Conservation (phyloP, 2,329 filamentous ascomycete species). For the Aspergillus sojae region DNA sequence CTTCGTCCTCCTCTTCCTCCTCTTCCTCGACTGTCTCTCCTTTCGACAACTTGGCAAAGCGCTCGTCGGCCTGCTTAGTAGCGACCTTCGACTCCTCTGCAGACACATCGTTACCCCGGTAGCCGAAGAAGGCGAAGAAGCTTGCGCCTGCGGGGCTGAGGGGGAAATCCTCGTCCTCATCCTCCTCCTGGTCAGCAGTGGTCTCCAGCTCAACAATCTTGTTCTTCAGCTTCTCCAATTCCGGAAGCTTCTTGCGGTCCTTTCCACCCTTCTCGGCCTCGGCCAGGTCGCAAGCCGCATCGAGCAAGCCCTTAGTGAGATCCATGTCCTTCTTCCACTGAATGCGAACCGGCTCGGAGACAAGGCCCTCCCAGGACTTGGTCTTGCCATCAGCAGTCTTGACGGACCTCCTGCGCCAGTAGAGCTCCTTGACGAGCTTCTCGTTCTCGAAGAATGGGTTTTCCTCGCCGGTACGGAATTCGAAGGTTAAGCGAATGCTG, state of each 20-base stretch:
- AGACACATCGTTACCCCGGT: slow-evolving; percentile 68
- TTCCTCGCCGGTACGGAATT: slow-evolving; percentile 62
- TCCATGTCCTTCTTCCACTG: slow-evolving; percentile 87
- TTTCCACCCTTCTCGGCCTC: slow-evolving; percentile 60
- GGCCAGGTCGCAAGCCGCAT: slow-evolving; percentile 70
- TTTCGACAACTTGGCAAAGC: slow-evolving; percentile 51
- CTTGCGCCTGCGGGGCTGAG: slow-evolving; percentile 68
- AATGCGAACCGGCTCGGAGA: slow-evolving; percentile 87
- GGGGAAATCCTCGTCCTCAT: slow-evolving; percentile 41
- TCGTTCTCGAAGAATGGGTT: slow-evolving; percentile 83
- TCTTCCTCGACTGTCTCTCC: slow-evolving; percentile 55
- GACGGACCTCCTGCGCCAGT: slow-evolving; percentile 66
- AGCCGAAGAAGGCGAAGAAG: slow-evolving; percentile 92
- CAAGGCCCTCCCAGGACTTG: slow-evolving; percentile 72
- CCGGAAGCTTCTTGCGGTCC: slow-evolving; percentile 54
- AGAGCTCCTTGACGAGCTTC: slow-evolving; percentile 88
- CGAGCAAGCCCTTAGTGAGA: slow-evolving; percentile 76
- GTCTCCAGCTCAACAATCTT: slow-evolving; percentile 49
- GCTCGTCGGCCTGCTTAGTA: slow-evolving; percentile 62
- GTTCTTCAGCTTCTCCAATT: slow-evolving; percentile 57
- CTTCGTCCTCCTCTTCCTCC: slow-evolving; percentile 48
- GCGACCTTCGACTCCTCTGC: slow-evolving; percentile 71
- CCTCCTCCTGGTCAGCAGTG: slow-evolving; percentile 34
- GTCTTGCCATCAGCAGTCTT: slow-evolving; percentile 44
- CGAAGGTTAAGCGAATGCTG: slow-evolving; percentile 74